phyloP scores from a whole-genome alignment of 1,284 basidiomycete genomes.

The Apiotrichum sp. region DNA sequence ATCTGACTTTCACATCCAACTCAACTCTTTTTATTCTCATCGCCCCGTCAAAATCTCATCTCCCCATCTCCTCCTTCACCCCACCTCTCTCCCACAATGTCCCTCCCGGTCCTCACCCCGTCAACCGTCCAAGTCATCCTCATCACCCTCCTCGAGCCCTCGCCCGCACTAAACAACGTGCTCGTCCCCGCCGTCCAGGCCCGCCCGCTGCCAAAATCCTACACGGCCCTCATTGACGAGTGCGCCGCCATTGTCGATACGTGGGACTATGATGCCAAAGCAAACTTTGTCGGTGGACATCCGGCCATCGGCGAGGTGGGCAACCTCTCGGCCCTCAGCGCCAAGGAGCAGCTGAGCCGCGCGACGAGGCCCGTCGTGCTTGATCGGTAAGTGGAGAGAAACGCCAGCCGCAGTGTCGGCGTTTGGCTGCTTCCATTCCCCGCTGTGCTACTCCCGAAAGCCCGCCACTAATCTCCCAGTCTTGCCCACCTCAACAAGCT shows the following conservation, averaged over 20 bases:
- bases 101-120: not conserved
- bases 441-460: not conserved
- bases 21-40: too few species aligned
- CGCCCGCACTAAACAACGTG: slow-evolving; percentile 16
- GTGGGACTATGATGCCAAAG: slow-evolving; percentile 59
- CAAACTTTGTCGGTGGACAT: slow-evolving; percentile 70
- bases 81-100: not conserved
- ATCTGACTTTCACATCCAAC: too few species aligned
- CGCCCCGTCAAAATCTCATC: too few species aligned
- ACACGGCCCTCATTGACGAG: slow-evolving; percentile 58
- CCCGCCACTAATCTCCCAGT: slow-evolving; percentile 4
- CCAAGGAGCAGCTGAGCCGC: slow-evolving; percentile 63
- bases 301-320: slow-evolving; percentile 76
- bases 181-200: slow-evolving; percentile 28
- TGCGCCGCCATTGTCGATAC: slow-evolving; percentile 53
- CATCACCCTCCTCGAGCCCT: slow-evolving; percentile 32
- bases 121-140: slow-evolving; percentile 11
- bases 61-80: too few species aligned
- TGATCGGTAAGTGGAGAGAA: slow-evolving; percentile 26
- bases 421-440: too few species aligned
- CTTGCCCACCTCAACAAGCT: slow-evolving; percentile 61
- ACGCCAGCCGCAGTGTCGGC: too few species aligned
- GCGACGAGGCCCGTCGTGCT: slow-evolving; percentile 36
- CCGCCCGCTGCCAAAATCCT: slow-evolving; percentile 42
- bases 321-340: slow-evolving; percentile 62